These are phyloP conservation scores for Fennellomyces sp. DNA, from an alignment of 371 early-diverging fungal genomes.

Conservation along the genomic window DNA sequence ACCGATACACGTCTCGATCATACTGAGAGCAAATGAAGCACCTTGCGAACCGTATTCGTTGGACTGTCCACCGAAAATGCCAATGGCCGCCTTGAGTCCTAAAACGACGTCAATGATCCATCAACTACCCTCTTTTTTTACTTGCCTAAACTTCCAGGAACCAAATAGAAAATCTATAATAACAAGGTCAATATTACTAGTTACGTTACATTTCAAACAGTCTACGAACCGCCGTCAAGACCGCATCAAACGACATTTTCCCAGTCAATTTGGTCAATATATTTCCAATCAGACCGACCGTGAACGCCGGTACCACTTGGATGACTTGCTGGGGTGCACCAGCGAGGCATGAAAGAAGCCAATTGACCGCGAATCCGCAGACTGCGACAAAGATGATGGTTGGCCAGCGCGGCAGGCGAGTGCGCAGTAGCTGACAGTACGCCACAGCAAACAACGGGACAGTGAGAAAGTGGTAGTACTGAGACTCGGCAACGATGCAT, in stretches of 20 bases:
- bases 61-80: conserved; percentile 34
- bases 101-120: not conserved
- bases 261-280: conserved; percentile 48
- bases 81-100: conserved; percentile 49
- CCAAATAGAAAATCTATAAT: conserved; percentile 45
- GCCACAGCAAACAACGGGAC: conserved; percentile 49
- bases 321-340: conserved; percentile 49
- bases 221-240: conserved; percentile 48
- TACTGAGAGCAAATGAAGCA: conserved; percentile 44
- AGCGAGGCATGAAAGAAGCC: conserved; percentile 38
- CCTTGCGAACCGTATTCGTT: conserved; percentile 42
- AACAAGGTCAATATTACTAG: not conserved
- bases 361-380: conserved; percentile 40
- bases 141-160: conserved; percentile 61
- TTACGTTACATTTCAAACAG: not conserved
- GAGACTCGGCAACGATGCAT: conserved; percentile 28
- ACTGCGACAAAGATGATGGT: conserved; percentile 6
- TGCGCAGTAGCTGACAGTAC: conserved; percentile 42
- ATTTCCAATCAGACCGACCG: conserved; percentile 30
- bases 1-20: conserved; percentile 43
- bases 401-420: conserved; percentile 36
- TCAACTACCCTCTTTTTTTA: not conserved
- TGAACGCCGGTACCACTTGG: conserved; percentile 17
- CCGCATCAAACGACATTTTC: conserved; percentile 58
- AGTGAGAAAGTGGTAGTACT: conserved; percentile 39